phyloP scores from a whole-genome alignment of 306 rosid genomes.

The Arachis stenosperma region DNA sequence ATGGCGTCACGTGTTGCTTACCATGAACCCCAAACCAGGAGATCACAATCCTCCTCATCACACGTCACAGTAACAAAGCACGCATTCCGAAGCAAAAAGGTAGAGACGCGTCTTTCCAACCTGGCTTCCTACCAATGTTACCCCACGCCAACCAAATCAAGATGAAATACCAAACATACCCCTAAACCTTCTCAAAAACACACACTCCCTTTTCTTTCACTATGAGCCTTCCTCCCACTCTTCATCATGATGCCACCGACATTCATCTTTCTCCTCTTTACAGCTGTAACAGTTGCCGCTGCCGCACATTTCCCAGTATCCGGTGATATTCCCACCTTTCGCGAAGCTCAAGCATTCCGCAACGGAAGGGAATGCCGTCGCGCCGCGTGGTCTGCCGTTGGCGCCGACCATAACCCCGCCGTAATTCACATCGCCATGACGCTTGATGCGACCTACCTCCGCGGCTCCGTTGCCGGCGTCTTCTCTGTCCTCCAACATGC shows the following conservation, averaged over 20 bases:
- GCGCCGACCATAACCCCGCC: conserved; percentile 48
- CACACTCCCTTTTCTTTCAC: neutral
- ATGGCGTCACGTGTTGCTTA: neutral
- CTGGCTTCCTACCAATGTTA: conserved; percentile 46
- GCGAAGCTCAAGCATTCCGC: conserved; percentile 90
- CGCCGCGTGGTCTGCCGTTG: conserved; percentile 39
- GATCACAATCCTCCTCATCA: neutral
- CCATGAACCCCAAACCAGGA: neutral
- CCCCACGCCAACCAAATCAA: conserved; percentile 14
- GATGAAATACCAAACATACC: conserved; percentile 38
- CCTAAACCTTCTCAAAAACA: conserved; percentile 7
- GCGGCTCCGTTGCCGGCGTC: conserved; percentile 86
- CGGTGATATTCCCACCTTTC: conserved; percentile 51
- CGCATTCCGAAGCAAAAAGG: conserved; percentile 3
- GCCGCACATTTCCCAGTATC: conserved; percentile 3
- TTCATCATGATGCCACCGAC: conserved; percentile 51
- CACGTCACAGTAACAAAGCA: neutral
- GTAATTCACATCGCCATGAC: conserved; percentile 91
- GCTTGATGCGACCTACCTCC: conserved; percentile 79
- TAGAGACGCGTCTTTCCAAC: conserved; percentile 58
- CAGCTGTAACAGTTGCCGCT: conserved; percentile 28
- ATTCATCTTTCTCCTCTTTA: conserved; percentile 10
- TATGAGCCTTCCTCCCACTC: neutral
- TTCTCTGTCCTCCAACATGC: conserved; percentile 90
- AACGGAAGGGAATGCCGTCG: conserved; percentile 70